Evolutionary conservation across 2,329 filamentous ascomycete genomes (phyloP).

Genomic region (Beauveria rudraprayagi): DNA sequence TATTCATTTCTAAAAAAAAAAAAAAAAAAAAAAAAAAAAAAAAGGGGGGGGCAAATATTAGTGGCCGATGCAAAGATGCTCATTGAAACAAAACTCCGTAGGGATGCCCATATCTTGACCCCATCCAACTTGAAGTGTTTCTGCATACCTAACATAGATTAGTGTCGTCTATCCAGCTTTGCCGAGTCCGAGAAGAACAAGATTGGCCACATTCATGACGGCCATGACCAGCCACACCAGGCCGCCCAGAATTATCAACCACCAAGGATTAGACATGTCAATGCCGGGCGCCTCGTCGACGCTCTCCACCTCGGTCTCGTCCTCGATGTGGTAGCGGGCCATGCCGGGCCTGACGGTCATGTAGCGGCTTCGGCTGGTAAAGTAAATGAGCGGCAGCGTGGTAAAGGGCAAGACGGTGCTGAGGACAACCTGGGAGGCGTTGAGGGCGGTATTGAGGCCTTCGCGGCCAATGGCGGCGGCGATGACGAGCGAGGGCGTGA

Average conservation of each 20-base stretch:
- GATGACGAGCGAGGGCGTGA: slow-evolving; percentile 75
- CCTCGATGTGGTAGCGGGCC: slow-evolving; percentile 25
- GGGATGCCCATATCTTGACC: neutral
- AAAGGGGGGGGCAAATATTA: neutral
- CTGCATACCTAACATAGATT: no score
- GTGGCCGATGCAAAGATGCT: no score
- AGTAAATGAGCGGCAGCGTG: slow-evolving; percentile 76
- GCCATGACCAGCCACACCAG: slow-evolving; percentile 67
- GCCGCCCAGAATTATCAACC: slow-evolving; percentile 45
- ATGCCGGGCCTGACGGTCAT: slow-evolving; percentile 60
- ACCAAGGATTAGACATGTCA: slow-evolving; percentile 67
- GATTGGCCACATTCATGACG: slow-evolving; percentile 69
- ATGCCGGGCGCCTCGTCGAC: slow-evolving; percentile 6
- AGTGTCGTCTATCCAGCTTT: neutral
- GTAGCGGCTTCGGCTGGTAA: slow-evolving; percentile 69
- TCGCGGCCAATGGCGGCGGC: slow-evolving; percentile 66
- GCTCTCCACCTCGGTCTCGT: slow-evolving; percentile 15
- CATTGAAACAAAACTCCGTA: no score
- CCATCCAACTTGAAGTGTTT: neutral
- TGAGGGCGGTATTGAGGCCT: slow-evolving; percentile 64
- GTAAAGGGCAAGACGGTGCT: slow-evolving; percentile 76
- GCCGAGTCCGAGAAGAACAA: slow-evolving; percentile 52
- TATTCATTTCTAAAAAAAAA: no score
- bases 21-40: no score
- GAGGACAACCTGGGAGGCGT: slow-evolving; percentile 69